Percentiles rank a stretch among this genome's conserved stretches.
phyloP scores from a whole-genome alignment of 352 stramenopile genomes.

The Thalassiosira ordinaria region DNA sequence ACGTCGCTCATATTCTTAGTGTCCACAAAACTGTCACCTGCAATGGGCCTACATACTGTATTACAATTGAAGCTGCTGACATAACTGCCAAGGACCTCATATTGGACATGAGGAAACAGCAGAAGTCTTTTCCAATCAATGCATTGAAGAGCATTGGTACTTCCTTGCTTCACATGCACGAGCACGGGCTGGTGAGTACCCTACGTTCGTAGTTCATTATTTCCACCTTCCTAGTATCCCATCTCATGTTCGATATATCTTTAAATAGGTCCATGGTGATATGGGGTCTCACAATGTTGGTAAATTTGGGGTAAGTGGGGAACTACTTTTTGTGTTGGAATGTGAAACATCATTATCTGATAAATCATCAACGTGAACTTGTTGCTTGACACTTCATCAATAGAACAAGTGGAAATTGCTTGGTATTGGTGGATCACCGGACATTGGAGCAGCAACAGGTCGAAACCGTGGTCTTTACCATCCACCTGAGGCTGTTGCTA shows the following conservation, averaged over 20 bases:
- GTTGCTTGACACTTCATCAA: too few species aligned
- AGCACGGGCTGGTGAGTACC: constrained; percentile 78
- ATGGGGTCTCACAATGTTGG: constrained; percentile 84
- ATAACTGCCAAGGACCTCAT: constrained; percentile 82
- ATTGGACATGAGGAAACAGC: constrained; percentile 74
- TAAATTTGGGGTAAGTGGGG: too few species aligned
- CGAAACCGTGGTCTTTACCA: constrained; percentile 82
- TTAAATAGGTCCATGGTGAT: constrained; percentile 81
- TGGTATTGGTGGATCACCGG: constrained; percentile 77
- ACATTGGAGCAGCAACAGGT: constrained; percentile 61
- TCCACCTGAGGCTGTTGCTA: constrained; percentile 74
- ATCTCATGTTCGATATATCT: too few species aligned
- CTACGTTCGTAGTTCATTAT: too few species aligned
- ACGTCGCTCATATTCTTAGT: constrained; percentile 80
- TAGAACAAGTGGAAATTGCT: constrained; percentile 78
- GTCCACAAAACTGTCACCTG: constrained; percentile 82
- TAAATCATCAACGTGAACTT: too few species aligned
- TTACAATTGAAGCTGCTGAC: constrained; percentile 83
- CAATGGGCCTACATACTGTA: constrained; percentile 80
- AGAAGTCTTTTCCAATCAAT: constrained; percentile 73
- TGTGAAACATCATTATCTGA: too few species aligned
- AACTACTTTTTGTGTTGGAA: too few species aligned
- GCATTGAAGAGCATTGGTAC: constrained; percentile 79
- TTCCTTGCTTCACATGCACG: constrained; percentile 79
- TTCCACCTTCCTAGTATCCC: too few species aligned